Evolutionary conservation across 2,329 filamentous ascomycete genomes (phyloP).

Genomic region (Endocalyx cinctus): DNA sequence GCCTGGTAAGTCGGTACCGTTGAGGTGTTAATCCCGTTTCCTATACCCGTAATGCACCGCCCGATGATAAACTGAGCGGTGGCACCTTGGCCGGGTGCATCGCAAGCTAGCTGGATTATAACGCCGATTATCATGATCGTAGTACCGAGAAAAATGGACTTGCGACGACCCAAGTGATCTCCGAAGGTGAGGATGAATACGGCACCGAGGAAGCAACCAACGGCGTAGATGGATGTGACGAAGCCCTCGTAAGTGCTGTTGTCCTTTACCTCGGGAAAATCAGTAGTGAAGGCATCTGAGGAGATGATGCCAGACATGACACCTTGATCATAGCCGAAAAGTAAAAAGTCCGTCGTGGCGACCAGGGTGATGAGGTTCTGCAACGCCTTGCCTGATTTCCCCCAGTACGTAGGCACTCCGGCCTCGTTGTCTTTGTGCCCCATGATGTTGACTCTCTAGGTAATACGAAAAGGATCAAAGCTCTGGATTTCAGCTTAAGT

Average conservation of each 20-base stretch:
- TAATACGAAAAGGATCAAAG: constrained; percentile 3
- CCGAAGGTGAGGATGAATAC: constrained; percentile 38
- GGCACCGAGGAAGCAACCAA: constrained; percentile 38
- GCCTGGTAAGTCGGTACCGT: constrained; percentile 40
- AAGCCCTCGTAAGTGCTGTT: constrained; percentile 30
- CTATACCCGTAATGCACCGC: constrained; percentile 45
- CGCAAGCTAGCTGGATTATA: constrained; percentile 46
- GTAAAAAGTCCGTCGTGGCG: constrained; percentile 22
- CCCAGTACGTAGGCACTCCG: constrained; percentile 27
- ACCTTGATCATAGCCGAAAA: constrained; percentile 28
- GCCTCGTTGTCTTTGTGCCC: constrained; percentile 21
- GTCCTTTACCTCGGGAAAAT: constrained; percentile 27
- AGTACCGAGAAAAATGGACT: constrained; percentile 49
- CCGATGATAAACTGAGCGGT: constrained; percentile 45
- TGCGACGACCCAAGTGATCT: constrained; percentile 50
- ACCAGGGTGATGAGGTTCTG: constrained; percentile 25
- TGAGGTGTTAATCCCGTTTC: constrained; percentile 45
- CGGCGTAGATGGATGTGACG: constrained; percentile 37
- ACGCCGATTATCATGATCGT: constrained; percentile 52
- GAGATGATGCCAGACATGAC: constrained; percentile 29
- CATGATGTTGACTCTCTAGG: constrained; percentile 12
- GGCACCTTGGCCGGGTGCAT: constrained; percentile 39
- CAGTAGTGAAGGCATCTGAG: constrained; percentile 19
- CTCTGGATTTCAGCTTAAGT: too few species aligned
- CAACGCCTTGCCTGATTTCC: constrained; percentile 21